A percentile compares a stretch with the other conserved stretches of the same genome.
Conservation (phyloP, 768 basidiomycete genomes). For the Hericium alpestre region DNA sequence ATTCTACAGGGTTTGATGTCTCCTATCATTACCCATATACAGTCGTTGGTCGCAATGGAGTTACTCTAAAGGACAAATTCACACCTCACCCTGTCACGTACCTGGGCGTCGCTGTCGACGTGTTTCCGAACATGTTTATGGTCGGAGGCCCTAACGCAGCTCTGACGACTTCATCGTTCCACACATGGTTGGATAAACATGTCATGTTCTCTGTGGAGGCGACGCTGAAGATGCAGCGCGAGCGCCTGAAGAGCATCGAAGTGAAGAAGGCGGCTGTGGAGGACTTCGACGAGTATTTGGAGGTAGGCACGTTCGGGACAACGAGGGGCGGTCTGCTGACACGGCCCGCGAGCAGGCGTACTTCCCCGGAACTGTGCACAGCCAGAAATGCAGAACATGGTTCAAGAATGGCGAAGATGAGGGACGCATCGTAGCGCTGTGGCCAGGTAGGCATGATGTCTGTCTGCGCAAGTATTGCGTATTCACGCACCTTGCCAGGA, state of each 20-base stretch:
- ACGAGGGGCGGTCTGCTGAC: background rate
- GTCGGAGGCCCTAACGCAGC: constrained; percentile 45
- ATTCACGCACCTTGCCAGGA: background rate
- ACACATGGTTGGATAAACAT: constrained; percentile 44
- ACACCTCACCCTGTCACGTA: constrained; percentile 47
- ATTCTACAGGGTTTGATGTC: constrained; percentile 40
- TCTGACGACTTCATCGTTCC: constrained; percentile 45
- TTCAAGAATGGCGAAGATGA: constrained; percentile 52
- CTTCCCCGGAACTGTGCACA: constrained; percentile 50
- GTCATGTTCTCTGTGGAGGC: constrained; percentile 47
- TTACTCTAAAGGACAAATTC: constrained; percentile 43
- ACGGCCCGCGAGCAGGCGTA: constrained; percentile 24
- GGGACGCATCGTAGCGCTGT: constrained; percentile 46
- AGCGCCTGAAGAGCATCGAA: constrained; percentile 52
- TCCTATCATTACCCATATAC: constrained; percentile 37
- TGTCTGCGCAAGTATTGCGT: background rate
- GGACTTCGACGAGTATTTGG: constrained; percentile 52
- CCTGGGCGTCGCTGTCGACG: constrained; percentile 46
- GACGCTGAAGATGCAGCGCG: constrained; percentile 50
- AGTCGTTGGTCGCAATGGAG: constrained; percentile 43
- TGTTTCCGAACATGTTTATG: constrained; percentile 63
- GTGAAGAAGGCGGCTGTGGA: constrained; percentile 46
- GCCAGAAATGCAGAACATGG: constrained; percentile 51
- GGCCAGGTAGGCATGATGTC: constrained; percentile 36
- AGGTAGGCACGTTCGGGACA: constrained; percentile 24